Base-by-base conservation (phyloP, 805 yeast genomes). In the Dipodascopsis tothii region DNA sequence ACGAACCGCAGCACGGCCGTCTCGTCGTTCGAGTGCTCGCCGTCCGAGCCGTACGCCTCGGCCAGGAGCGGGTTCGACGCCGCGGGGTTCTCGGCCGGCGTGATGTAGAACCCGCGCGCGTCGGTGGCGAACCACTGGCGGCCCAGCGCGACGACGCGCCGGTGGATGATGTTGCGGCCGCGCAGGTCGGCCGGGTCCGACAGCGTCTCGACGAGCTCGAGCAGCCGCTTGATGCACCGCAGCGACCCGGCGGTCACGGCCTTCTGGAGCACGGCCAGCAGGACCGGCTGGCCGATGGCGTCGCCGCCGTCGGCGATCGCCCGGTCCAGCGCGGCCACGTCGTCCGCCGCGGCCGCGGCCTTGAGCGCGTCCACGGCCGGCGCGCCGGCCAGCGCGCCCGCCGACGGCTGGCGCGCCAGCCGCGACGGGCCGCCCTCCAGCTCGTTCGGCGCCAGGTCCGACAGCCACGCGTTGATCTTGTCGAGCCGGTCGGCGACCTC, bases 91-190 rank as follows among this genome's bases (percentile, higher is more conserved):
- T 75, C 74, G 7, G 78, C 76, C 3, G 77, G 74, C 4, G 60
- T 47, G 39, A 66, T 56, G 37, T 54, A 60, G 28, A 47, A 42
- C 40, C 46, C 46, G 16, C 49, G 50, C 17, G 36, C 9, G 19
- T 33, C 32, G 14, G 35, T 4, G 21, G 45, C n/a, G 23, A 39
- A 41, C 4, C 47, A 40, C 41, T 55, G 52, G 14, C 53, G 47
- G 14, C 95, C 95, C 44, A 83, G 70, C 5, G 82, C 74, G 43
- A 88, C 79, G 20, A 88, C 78, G 56, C 80, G 82, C 52, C 84
- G 85, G 60, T 88, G 97, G 56, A 88, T 74, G 56, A 88, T 80
- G 59, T 84, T 88, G 53, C 96, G 72, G 16, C 84, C 84, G 43
- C 81, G 78, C 35, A 88, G 77, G 56, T 87, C 96, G 5, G 77